These are phyloP conservation scores for Plasmodium inui DNA, from an alignment of 169 alveolate species.

Conservation along the genomic window DNA sequence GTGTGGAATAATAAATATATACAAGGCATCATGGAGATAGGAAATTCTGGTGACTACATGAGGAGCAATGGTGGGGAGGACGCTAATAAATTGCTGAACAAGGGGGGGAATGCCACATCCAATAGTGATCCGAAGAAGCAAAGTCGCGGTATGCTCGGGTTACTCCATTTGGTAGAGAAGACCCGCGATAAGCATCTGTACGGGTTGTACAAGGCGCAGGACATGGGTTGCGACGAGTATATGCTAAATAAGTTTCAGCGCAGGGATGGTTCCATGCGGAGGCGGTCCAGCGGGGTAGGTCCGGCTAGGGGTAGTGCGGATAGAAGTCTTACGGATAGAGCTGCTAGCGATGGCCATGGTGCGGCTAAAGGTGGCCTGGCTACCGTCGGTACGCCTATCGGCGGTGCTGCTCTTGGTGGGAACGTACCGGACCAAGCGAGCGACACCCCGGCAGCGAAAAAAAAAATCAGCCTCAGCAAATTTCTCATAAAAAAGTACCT, in stretches of 20 bases:
- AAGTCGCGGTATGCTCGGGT: background rate
- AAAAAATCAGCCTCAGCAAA: conserved; percentile 49
- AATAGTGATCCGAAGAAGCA: background rate
- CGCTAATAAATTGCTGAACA: background rate
- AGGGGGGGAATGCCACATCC: background rate
- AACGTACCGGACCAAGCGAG: background rate
- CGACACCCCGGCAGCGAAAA: background rate
- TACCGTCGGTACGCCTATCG: background rate
- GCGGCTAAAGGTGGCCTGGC: no score
- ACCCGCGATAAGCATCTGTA: conserved; percentile 54
- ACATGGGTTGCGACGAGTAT: background rate
- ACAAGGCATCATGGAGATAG: conserved; percentile 71
- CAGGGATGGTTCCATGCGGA: background rate
- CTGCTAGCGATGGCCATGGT: background rate
- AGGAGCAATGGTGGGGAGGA: background rate
- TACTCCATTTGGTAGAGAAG: conserved; percentile 53
- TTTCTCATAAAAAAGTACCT: conserved; percentile 56
- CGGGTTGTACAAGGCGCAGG: conserved; percentile 33
- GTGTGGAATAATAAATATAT: conserved; percentile 47
- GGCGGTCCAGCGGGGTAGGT: background rate
- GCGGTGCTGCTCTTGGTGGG: background rate
- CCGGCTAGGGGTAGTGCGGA: background rate
- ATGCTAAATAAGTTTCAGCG: background rate
- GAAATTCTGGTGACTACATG: conserved; percentile 11
- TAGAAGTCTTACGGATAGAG: no score